Conservation (phyloP, 2,329 filamentous ascomycete genomes). For the Fusarium falciforme region DNA sequence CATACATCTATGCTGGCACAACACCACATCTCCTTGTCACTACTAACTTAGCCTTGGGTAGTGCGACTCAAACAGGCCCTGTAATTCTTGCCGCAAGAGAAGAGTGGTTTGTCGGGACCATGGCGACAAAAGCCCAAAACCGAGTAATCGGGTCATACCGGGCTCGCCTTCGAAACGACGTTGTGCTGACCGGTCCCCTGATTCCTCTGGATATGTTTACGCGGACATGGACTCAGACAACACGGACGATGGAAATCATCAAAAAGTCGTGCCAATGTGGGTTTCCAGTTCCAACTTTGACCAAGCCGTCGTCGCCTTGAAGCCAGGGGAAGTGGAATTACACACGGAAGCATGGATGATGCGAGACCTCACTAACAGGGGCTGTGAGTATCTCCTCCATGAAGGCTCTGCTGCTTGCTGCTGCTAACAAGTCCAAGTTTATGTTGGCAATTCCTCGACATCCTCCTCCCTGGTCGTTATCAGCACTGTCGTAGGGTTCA, state of each 20-base stretch:
- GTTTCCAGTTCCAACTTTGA: neutral
- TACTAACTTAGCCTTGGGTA: slow-evolving; percentile 43
- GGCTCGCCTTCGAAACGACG: slow-evolving; percentile 1
- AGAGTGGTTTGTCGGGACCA: slow-evolving; percentile 8
- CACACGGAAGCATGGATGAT: slow-evolving; percentile 68
- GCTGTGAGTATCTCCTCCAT: slow-evolving; percentile 57
- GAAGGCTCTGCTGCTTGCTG: neutral
- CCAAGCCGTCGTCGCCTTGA: slow-evolving; percentile 38
- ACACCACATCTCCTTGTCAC: neutral
- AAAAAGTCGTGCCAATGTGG: neutral
- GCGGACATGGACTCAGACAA: neutral
- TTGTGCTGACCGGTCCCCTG: neutral
- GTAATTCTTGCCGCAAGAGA: slow-evolving; percentile 66
- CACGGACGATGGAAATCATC: neutral
- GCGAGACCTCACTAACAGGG: slow-evolving; percentile 66
- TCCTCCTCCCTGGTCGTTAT: slow-evolving; percentile 71
- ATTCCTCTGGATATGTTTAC: neutral
- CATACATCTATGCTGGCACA: neutral
- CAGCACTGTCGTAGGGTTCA: slow-evolving; percentile 68
- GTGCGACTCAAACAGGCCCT: slow-evolving; percentile 70
- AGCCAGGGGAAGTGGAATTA: slow-evolving; percentile 66
- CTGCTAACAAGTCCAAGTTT: slow-evolving; percentile 55
- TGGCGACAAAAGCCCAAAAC: neutral
- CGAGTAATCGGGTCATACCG: neutral
- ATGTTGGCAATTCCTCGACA: slow-evolving; percentile 72